Percentiles rank a stretch among this genome's conserved stretches.
Evolutionary conservation across 225 moss, liverwort and hornwort species (phyloP).

Genomic region (Polytrichum commune): DNA sequence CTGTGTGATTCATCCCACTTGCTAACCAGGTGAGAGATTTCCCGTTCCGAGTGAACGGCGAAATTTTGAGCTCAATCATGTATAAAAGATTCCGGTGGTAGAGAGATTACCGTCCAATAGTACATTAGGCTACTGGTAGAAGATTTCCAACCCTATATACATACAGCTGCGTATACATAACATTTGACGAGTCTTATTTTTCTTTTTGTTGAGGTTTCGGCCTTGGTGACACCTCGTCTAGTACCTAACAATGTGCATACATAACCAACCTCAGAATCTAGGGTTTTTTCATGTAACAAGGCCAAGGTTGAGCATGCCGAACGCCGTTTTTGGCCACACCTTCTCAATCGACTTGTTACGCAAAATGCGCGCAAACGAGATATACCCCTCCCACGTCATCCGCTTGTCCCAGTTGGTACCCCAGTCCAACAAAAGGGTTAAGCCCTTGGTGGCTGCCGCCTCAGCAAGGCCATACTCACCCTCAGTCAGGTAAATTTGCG

Average conservation of each 20-base stretch:
- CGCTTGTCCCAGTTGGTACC: constrained; percentile 86
- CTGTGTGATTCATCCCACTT: no score
- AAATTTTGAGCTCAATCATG: no score
- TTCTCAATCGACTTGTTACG: constrained; percentile 41
- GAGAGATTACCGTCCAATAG: no score
- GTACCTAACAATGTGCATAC: not conserved
- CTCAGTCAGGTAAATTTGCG: constrained; percentile 55
- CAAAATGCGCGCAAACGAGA: constrained; percentile 66
- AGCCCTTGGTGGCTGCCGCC: constrained; percentile 43
- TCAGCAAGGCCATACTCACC: constrained; percentile 57
- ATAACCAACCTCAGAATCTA: not conserved
- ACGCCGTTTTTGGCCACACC: constrained; percentile 55
- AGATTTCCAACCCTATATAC: no score
- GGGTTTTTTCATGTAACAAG: constrained; percentile 45
- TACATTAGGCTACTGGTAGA: no score
- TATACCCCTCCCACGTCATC: constrained; percentile 90
- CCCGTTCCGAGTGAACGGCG: no score
- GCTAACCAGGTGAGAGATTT: no score
- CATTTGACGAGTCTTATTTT: no score
- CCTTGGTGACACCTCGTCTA: no score
- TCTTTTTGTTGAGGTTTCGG: no score
- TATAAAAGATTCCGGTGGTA: no score
- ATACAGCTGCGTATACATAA: no score
- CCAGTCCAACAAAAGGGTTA: constrained; percentile 73
- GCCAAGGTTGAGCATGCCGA: constrained; percentile 62